A percentile compares a stretch with the other conserved stretches of the same genome.
Evolutionary conservation across 2,329 filamentous ascomycete genomes (phyloP).

Genomic region (Scedosporium aurantiacum): DNA sequence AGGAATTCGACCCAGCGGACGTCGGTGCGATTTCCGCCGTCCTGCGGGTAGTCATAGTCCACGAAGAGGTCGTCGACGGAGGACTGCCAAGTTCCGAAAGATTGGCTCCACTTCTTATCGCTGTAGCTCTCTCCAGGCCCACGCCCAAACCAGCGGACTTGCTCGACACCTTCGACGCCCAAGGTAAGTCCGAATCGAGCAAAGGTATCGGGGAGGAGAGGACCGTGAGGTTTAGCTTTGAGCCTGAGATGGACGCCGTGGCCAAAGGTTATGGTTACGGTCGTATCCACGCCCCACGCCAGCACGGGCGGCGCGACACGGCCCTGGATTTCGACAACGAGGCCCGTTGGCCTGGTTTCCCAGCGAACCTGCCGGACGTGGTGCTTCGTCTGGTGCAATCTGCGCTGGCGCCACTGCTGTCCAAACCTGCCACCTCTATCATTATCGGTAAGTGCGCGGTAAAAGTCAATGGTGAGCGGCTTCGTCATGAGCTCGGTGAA

Average conservation of each 20-base stretch:
- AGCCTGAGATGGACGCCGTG: slow-evolving; percentile 38
- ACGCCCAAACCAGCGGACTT: slow-evolving; percentile 53
- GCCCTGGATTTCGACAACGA: slow-evolving; percentile 34
- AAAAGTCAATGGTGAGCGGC: slow-evolving; percentile 41
- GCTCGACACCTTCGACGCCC: slow-evolving; percentile 25
- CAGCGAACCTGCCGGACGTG: slow-evolving; percentile 27
- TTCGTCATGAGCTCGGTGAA: slow-evolving; percentile 29
- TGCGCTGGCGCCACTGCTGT: slow-evolving; percentile 41
- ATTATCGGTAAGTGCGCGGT: slow-evolving; percentile 57
- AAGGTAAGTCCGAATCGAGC: slow-evolving; percentile 52
- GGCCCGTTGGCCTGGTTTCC: slow-evolving; percentile 10
- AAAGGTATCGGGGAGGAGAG: slow-evolving; percentile 42
- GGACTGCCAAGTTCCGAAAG: slow-evolving; percentile 39
- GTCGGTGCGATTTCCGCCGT: slow-evolving; percentile 54
- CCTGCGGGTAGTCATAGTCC: slow-evolving; percentile 59
- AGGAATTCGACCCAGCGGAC: slow-evolving; percentile 46
- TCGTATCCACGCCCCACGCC: slow-evolving; percentile 44
- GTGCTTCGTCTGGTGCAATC: slow-evolving; percentile 33
- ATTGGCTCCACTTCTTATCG: slow-evolving; percentile 53
- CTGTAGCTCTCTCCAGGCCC: slow-evolving; percentile 56
- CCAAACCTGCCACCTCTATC: slow-evolving; percentile 45
- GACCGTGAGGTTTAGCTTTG: slow-evolving; percentile 34
- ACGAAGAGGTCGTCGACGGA: slow-evolving; percentile 41
- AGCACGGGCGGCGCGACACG: slow-evolving; percentile 52
- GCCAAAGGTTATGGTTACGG: slow-evolving; percentile 43